Conservation (phyloP, 768 basidiomycete genomes). For the Trametes elegans region DNA sequence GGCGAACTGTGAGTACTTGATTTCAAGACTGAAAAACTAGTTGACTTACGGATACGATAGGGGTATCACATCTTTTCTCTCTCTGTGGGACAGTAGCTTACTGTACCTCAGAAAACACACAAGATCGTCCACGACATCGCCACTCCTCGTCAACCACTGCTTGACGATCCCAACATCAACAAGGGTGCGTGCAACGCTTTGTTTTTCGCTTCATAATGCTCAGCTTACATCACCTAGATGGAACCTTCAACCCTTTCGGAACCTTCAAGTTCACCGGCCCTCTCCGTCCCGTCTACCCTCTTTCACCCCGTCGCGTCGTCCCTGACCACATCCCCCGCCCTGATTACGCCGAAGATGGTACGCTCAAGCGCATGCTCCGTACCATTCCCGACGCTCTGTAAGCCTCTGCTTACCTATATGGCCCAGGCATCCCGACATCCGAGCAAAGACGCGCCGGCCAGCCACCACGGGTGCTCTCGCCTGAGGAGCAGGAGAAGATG, state of each 20-base stretch:
- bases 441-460: conserved; percentile 59
- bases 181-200: conserved; percentile 19
- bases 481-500: conserved; percentile 88
- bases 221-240: conserved; percentile 43
- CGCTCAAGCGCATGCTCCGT: conserved; percentile 31
- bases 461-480: conserved; percentile 60
- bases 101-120: conserved; percentile 65
- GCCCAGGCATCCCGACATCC: conserved; percentile 53
- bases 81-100: neutral
- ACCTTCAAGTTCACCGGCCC: conserved; percentile 76
- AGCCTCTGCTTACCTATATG: conserved; percentile 13
- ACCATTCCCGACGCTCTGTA: conserved; percentile 35
- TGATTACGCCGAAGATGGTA: conserved; percentile 82
- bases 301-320: conserved; percentile 71
- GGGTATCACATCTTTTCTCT: conserved; percentile 16
- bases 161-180: conserved; percentile 28
- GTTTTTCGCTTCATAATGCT: neutral
- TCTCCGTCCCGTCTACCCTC: conserved; percentile 83
- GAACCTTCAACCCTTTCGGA: conserved; percentile 78
- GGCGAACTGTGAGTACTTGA: conserved; percentile 68
- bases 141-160: conserved; percentile 29
- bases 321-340: conserved; percentile 85
- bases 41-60: neutral
- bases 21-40: neutral
- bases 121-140: conserved; percentile 73